Evolutionary conservation across 1,284 basidiomycete species (phyloP), one percentile per base, ranked within the genome.

Genomic region (Rhodotorula sp.): DNA sequence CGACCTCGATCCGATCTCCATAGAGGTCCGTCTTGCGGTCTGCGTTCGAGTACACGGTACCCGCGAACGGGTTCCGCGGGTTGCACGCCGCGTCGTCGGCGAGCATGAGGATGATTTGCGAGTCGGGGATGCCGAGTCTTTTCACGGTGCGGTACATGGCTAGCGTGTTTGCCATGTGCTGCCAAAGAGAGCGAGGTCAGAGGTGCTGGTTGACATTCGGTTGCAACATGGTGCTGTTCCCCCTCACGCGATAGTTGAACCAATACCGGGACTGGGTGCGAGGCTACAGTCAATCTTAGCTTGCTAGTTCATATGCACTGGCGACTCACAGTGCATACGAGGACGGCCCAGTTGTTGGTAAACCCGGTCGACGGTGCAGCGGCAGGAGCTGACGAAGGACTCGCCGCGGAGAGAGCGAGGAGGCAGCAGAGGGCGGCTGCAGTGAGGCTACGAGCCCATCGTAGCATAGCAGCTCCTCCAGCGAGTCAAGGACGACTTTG

Each of bases 101-200:
- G 57, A 99, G 87, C 97, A 99, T 99, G 63, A 99, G 88, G 81
- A 99, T 97, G 80, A 99, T 98, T 80, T 99, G 94, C 21, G 91
- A 93, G 83, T 99, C 96, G 5, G 96, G 96, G 65, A 99, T 97
- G 8, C 96, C 97, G 12, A 99, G 88, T 4, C 95, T 89, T 81
- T 99, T 99, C 65, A 99, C 93, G 2, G 95, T 98, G 65, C 97
- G 91, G 80, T 99, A 92, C 94, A 99, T 97, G 79, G 94, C 95
- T 18, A 99, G 86, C 0, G 95, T 91, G 83, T 99, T 99, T 21
- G 96, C 90, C 90, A 98, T 97, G 81, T 99, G 96, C 91, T 97
- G 75, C 56, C 29, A 66, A 47, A 58, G n/a, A 7, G 67, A 59
- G 57, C 63, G 20, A 58, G 61, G 51, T 52, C 46, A 56, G 29